These are phyloP conservation scores for Pholiota adiposa DNA, from an alignment of 1,284 basidiomycete species.

Conservation along the genomic window DNA sequence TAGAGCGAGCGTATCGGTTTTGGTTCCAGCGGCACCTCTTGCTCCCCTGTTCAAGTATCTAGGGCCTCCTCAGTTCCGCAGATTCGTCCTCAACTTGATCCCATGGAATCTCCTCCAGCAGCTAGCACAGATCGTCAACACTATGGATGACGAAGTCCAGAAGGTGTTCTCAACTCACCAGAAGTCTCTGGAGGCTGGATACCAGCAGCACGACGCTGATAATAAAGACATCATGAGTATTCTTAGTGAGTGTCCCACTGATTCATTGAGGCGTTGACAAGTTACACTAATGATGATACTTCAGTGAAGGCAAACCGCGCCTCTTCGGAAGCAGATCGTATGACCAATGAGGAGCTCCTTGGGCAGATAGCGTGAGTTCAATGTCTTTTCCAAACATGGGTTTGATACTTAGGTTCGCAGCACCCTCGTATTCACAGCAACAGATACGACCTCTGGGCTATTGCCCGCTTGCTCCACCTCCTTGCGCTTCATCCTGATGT, in stretches of 20 bases:
- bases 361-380: slow-evolving; percentile 41
- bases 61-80: background rate
- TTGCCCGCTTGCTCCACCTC: slow-evolving; percentile 38
- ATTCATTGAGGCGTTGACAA: background rate
- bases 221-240: slow-evolving; percentile 23
- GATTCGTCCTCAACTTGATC: background rate
- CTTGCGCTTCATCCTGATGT: slow-evolving; percentile 37
- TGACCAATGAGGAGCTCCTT: slow-evolving; percentile 35
- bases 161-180: background rate
- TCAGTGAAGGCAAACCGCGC: slow-evolving; percentile 28
- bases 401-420: slow-evolving; percentile 31
- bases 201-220: background rate
- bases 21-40: background rate
- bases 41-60: background rate
- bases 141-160: background rate
- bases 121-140: background rate
- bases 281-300: background rate
- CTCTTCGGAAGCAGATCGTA: slow-evolving; percentile 27
- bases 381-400: background rate
- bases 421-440: slow-evolving; percentile 45
- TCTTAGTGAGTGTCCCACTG: background rate
- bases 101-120: background rate
- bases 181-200: background rate
- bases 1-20: background rate
- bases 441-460: slow-evolving; percentile 45